phyloP scores from a whole-genome alignment of 257 asterid species.

The Paraleonurus japonicus region DNA sequence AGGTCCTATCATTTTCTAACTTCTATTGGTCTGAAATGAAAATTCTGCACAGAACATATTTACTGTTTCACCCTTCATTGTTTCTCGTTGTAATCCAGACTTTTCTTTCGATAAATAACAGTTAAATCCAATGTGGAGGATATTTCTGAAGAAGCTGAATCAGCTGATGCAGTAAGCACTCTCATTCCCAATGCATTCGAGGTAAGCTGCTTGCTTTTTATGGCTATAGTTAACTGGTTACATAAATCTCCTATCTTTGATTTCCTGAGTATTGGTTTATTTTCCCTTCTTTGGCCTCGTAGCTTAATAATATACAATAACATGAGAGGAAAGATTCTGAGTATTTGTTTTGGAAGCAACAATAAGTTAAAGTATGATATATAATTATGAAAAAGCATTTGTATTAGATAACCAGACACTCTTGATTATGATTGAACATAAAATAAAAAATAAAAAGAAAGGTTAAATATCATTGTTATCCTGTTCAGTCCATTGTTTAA shows the following conservation, averaged over 20 bases:
- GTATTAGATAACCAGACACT: not conserved
- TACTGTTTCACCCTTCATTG: not conserved
- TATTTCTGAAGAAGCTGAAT: constrained; percentile 33
- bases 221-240: not conserved
- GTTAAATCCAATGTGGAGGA: constrained; percentile 37
- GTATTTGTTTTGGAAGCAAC: constrained; percentile 19
- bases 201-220: constrained; percentile 38
- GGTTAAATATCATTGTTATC: not conserved
- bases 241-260: not conserved
- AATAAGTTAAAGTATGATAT: not conserved
- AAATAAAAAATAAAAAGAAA: too few species aligned
- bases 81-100: not conserved
- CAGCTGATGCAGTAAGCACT: constrained; percentile 40
- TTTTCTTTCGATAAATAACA: constrained; percentile 16
- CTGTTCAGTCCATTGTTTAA: not conserved
- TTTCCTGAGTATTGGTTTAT: constrained; percentile 13
- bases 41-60: not conserved
- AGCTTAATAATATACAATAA: not conserved
- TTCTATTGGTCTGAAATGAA: not conserved
- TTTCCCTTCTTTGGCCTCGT: not conserved
- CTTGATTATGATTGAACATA: too few species aligned
- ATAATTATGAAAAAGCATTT: not conserved
- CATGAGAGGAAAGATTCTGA: not conserved
- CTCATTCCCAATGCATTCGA: constrained; percentile 52
- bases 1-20: not conserved